Evolutionary conservation across 2,329 filamentous ascomycete genomes (phyloP).

Genomic region (Tricladium varicosporioides): DNA sequence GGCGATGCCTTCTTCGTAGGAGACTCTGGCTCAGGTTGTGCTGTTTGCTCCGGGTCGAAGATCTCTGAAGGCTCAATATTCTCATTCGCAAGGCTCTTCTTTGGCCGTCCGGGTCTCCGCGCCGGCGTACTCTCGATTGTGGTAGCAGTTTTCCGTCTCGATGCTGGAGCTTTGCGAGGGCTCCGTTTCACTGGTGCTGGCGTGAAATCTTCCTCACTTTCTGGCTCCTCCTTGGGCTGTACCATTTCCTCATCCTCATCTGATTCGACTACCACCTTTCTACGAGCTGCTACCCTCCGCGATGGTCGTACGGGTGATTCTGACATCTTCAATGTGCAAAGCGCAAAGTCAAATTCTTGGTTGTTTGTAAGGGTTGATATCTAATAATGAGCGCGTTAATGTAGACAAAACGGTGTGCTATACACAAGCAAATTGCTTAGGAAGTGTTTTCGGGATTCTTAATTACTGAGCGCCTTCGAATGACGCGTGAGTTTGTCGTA

Average conservation of each 20-base stretch:
- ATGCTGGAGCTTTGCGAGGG: constrained; percentile 50
- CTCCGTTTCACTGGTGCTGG: constrained; percentile 55
- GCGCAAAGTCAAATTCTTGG: background rate
- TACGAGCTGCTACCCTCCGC: constrained; percentile 60
- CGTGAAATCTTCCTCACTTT: constrained; percentile 75
- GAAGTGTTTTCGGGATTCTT: background rate
- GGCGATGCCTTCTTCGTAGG: constrained; percentile 56
- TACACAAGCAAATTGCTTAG: background rate
- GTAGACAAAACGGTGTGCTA: background rate
- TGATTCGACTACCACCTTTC: constrained; percentile 73
- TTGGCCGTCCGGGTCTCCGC: constrained; percentile 40
- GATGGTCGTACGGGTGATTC: constrained; percentile 51
- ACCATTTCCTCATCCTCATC: constrained; percentile 69
- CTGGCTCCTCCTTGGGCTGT: constrained; percentile 56
- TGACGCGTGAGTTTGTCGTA: constrained; percentile 17
- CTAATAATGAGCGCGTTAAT: constrained; percentile 2
- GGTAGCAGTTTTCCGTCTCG: constrained; percentile 47
- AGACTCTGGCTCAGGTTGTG: constrained; percentile 48
- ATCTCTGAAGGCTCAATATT: constrained; percentile 60
- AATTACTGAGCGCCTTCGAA: background rate
- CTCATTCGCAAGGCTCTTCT: constrained; percentile 39
- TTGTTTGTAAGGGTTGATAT: no score
- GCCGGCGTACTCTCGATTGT: constrained; percentile 24
- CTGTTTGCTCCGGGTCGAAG: constrained; percentile 55
- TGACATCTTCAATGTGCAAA: constrained; percentile 20